Conservation (phyloP, 371 early-diverging fungal genomes). For the Lichtheimia ornata region DNA sequence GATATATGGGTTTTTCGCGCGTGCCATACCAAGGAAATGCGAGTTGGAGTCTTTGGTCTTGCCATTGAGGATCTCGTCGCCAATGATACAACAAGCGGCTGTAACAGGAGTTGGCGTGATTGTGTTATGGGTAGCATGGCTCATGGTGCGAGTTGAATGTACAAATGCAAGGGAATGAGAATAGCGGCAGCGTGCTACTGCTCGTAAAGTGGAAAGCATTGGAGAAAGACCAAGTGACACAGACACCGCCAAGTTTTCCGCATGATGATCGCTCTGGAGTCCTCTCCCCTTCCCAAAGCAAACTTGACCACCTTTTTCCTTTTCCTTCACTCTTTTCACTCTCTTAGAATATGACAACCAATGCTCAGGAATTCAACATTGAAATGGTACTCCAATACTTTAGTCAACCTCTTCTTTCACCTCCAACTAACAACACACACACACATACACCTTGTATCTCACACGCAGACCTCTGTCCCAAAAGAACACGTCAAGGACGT, state of each 20-base stretch:
- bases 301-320: background rate
- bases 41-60: constrained; percentile 74
- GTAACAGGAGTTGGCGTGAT: background rate
- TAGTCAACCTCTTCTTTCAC: background rate
- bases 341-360: constrained; percentile 17
- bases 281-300: background rate
- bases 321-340: background rate
- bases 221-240: no score
- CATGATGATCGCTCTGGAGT: no score
- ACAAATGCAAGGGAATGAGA: no score
- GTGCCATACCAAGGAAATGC: constrained; percentile 32
- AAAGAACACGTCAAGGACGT: constrained; percentile 63
- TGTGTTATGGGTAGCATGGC: background rate
- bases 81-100: constrained; percentile 52
- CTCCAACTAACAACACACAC: constrained; percentile 16
- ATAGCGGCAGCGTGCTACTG: no score
- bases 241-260: no score
- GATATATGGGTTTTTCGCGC: background rate
- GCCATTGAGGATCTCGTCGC: constrained; percentile 78
- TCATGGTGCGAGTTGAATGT: background rate
- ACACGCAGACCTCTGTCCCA: constrained; percentile 41
- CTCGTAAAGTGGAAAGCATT: no score
- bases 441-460: constrained; percentile 15
- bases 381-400: constrained; percentile 39
- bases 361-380: constrained; percentile 42